A percentile compares a stretch with the other conserved stretches of the same genome.
phyloP scores from a whole-genome alignment of 2,329 filamentous ascomycete genomes.

The Fusarium sp. region DNA sequence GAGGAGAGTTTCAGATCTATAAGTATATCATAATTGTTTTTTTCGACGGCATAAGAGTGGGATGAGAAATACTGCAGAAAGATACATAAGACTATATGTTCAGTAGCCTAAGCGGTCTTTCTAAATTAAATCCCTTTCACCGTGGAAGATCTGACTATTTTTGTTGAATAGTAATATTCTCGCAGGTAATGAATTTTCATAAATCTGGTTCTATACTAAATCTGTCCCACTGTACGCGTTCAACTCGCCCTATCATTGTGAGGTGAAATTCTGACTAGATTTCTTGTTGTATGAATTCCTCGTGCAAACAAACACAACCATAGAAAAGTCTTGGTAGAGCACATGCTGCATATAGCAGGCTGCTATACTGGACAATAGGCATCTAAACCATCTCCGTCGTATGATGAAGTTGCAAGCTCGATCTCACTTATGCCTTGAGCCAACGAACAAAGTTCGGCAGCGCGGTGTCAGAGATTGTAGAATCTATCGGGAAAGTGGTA shows the following conservation, averaged over 20 bases:
- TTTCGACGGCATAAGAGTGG: not conserved
- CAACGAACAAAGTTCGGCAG: rapidly evolving
- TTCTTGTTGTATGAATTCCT: not conserved
- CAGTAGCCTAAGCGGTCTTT: not conserved
- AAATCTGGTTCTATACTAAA: not conserved
- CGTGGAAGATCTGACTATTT: rapidly evolving
- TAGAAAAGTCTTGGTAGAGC: rapidly evolving
- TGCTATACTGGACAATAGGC: too few relatives aligned
- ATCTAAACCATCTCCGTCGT: too few relatives aligned
- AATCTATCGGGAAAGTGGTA: not conserved
- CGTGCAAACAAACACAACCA: rapidly evolving
- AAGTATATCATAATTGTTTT: too few relatives aligned
- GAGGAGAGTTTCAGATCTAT: too few relatives aligned
- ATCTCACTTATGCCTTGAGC: too few relatives aligned
- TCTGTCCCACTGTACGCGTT: rapidly evolving
- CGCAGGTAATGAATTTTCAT: rapidly evolving
- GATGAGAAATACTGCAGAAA: not conserved
- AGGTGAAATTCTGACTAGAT: rapidly evolving
- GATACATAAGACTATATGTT: too few relatives aligned
- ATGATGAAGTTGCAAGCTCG: rapidly evolving
- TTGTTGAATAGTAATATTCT: rapidly evolving
- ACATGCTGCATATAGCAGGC: rapidly evolving
- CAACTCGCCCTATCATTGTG: rapidly evolving
- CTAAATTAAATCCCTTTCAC: rapidly evolving
- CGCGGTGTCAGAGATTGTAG: rapidly evolving